Percentiles rank a stretch among this genome's conserved stretches.
phyloP scores from a whole-genome alignment of 192 early-diverging fungal species.

The Coemansia sp. region DNA sequence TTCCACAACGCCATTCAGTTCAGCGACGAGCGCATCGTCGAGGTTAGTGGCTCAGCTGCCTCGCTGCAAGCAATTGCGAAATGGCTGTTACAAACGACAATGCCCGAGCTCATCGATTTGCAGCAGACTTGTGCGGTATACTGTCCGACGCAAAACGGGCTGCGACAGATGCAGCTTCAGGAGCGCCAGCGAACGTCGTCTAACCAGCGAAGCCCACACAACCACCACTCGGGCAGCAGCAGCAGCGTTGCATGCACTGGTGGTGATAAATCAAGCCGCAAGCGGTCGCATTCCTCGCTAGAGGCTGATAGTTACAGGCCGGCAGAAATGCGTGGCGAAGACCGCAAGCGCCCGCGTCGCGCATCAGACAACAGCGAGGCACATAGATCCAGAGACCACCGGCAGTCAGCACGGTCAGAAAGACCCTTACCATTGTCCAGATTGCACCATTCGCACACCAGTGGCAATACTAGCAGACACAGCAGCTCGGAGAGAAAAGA shows the following conservation, averaged over 20 bases:
- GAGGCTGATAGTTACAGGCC: constrained; percentile 7
- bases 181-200: constrained; percentile 12
- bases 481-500: constrained; percentile 4
- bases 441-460: neutral
- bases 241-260: neutral
- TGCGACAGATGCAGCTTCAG: constrained; percentile 21
- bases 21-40: constrained; percentile 43
- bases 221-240: neutral
- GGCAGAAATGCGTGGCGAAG: neutral
- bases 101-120: constrained; percentile 3
- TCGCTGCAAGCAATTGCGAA: constrained; percentile 9
- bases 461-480: neutral
- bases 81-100: constrained; percentile 15
- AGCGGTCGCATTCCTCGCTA: constrained; percentile 29
- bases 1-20: constrained; percentile 27
- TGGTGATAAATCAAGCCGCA: constrained; percentile 2
- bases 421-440: neutral
- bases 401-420: neutral
- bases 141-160: constrained; percentile 24
- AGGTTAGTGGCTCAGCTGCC: constrained; percentile 16
- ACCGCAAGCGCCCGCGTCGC: constrained; percentile 22
- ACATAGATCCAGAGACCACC: neutral
- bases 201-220: neutral
- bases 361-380: constrained; percentile 18
- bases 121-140: constrained; percentile 28